phyloP scores from a whole-genome alignment of 129 eudicot genomes.

The Flaveria trinervia region DNA sequence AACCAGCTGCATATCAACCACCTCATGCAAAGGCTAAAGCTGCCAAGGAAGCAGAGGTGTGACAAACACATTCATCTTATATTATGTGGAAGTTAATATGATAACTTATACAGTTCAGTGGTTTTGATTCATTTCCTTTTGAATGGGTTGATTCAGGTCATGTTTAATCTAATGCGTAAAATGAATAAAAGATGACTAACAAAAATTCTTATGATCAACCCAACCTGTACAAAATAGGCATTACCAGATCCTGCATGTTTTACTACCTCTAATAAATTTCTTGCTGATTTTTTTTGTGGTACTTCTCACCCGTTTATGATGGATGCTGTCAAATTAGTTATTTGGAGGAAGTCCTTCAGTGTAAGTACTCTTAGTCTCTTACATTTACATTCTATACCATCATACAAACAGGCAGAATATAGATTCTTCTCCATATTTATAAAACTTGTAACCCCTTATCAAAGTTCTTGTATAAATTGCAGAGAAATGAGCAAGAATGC shows the following conservation, averaged over 20 bases:
- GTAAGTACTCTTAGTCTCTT: constrained; percentile 46
- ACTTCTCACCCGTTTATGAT: constrained; percentile 15
- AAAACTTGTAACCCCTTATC: background rate
- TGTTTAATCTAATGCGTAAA: background rate
- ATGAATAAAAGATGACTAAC: background rate
- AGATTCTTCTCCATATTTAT: background rate
- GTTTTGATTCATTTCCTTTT: background rate
- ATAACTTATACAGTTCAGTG: background rate
- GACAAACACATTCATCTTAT: background rate
- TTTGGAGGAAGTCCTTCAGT: constrained; percentile 69
- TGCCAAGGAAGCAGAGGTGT: constrained; percentile 84
- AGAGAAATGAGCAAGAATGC: constrained; percentile 92
- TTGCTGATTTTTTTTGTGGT: constrained; percentile 1
- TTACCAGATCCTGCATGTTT: background rate
- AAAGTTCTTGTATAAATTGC: constrained; percentile 12
- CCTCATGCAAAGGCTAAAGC: constrained; percentile 96
- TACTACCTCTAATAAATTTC: background rate
- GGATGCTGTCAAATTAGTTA: constrained; percentile 48
- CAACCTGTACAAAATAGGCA: background rate
- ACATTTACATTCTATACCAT: constrained; percentile 2
- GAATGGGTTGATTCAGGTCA: background rate
- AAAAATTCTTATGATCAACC: background rate
- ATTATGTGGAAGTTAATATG: background rate
- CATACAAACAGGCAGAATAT: background rate
- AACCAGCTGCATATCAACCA: constrained; percentile 94